Evolutionary conservation across 2,329 filamentous ascomycete genomes (phyloP), one percentile per base, ranked within the genome.

Genomic region (Capronia americana): DNA sequence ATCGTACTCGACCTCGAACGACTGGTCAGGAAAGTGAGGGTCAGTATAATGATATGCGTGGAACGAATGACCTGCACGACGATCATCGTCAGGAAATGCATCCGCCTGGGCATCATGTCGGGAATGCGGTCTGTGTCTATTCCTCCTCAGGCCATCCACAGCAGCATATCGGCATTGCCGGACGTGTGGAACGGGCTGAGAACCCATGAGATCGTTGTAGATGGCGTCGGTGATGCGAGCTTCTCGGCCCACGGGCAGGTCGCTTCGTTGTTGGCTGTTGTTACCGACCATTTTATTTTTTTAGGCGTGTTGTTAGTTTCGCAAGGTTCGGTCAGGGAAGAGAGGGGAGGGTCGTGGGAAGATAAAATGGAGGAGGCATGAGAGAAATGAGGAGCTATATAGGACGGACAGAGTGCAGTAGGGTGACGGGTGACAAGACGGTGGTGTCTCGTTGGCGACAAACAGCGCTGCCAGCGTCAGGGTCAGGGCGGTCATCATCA

Each of bases 21-120:
- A 24, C 23, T 53, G 48, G 48, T 53, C 48, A 53, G 23, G n/a
- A 53, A 24, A 53, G 11, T 7, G 48, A n/a, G 48, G 48, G 48
- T 53, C 26, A 53, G 20, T 53, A 3, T 53, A 53, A 7, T 53
- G 48, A 17, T 53, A 53, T 2, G 20, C 23, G 14, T 28, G 48
- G 48, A 53, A 44, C 5, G 38, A 20, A 20, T 44, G 38, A 4
- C 38, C 38, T 44, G 17, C 14, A 8, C 17, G 14, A 44, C 38
- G 38, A n/a, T 44, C 38, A 4, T 44, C 38, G 38, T 7, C 17
- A 17, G 38, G 38, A 44, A 44, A 44, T 17, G 12, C 17, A 44
- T 44, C 17, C 2, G 17, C 14, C 17, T 17, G 8, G 14, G 1
- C 17, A n/a, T 44, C 14, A 44, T 6, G 17, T n/a, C 38, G 38